Conservation (phyloP, 306 rosid species). For the Glycine soja region DNA sequence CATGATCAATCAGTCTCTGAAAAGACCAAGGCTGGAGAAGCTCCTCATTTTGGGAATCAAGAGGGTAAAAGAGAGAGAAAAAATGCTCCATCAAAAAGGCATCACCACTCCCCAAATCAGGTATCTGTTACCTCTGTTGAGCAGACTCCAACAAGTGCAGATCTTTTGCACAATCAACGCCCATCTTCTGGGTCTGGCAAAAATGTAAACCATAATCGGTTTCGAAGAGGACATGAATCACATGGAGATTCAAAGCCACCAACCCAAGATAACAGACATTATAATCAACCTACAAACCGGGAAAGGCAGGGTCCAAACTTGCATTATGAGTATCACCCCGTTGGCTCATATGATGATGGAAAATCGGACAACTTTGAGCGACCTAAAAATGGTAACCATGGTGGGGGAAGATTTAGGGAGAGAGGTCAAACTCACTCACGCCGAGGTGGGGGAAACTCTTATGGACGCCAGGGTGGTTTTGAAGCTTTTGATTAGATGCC, state of each 20-base stretch:
- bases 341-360: slow-evolving; percentile 65
- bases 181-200: slow-evolving; percentile 63
- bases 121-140: slow-evolving; percentile 40
- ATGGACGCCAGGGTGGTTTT: slow-evolving; percentile 64
- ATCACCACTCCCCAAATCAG: slow-evolving; percentile 60
- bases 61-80: slow-evolving; percentile 69
- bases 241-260: slow-evolving; percentile 71
- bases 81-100: slow-evolving; percentile 61
- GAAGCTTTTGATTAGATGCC: slow-evolving; percentile 52
- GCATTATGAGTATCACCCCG: slow-evolving; percentile 86
- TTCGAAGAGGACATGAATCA: slow-evolving; percentile 70
- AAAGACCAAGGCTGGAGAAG: slow-evolving; percentile 55
- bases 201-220: slow-evolving; percentile 71
- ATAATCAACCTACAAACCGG: slow-evolving; percentile 59
- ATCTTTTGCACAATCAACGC: slow-evolving; percentile 68
- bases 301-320: slow-evolving; percentile 74
- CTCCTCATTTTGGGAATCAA: slow-evolving; percentile 52
- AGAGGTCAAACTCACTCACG: slow-evolving; percentile 76
- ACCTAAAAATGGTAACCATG: slow-evolving; percentile 63
- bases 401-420: slow-evolving; percentile 70
- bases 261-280: slow-evolving; percentile 65
- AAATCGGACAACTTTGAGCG: slow-evolving; percentile 56
- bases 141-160: slow-evolving; percentile 55
- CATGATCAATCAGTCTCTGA: slow-evolving; percentile 56
- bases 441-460: slow-evolving; percentile 77